Evolutionary conservation across 2,329 filamentous ascomycete species (phyloP), one percentile per base, ranked within the genome.

Genomic region (Cryphonectria radicalis): DNA sequence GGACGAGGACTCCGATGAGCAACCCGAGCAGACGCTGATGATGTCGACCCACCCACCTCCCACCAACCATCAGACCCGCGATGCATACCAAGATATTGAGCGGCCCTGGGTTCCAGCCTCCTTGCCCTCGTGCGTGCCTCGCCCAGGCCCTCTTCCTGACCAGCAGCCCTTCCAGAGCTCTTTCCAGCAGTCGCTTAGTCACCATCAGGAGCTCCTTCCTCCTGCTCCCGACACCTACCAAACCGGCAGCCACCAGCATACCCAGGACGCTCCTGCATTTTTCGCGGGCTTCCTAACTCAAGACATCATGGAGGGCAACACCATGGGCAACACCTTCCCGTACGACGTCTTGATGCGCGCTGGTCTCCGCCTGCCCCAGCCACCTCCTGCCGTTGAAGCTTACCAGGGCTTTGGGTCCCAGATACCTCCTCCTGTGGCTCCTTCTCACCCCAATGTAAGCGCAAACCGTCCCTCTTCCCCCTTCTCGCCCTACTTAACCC

Each of bases 71-170:
- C 43, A 65, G 14, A 28, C 42, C 22, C 17, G 19, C 4, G 43
- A 37, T 13, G 63, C 63, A 46, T 65, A 65, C 25, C 8, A 13
- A 19, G 63, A 50, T 10, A 28, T 13, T 4, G 42, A 35, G 43
- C 17, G 42, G 7, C 42, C 40, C 1, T 65, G 43, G 63, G 42
- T 65, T 35, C 63, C 63, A 11, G 17, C 63, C 13, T 25, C 14
- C 14, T 14, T 65, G 25, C 63, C 63, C 6, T 65, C 63, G 5
- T 65, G 63, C 6, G 63, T 65, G 42, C 63, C 63, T 65, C 42
- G 14, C 11, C 25, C 63, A 28, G 8, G 8, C 17, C 28, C 63
- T 11, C 22, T 50, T 19, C 22, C 43, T n/a, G 42, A 40, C 13
- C 63, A 25, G 62, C 62, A 64, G 37, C n/a, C 60, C 22, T 42